A percentile compares a stretch with the other conserved stretches of the same genome.
These are phyloP conservation scores for Globisporangium rhizosaccharum DNA, from an alignment of 352 stramenopile genomes.

Conservation along the genomic window DNA sequence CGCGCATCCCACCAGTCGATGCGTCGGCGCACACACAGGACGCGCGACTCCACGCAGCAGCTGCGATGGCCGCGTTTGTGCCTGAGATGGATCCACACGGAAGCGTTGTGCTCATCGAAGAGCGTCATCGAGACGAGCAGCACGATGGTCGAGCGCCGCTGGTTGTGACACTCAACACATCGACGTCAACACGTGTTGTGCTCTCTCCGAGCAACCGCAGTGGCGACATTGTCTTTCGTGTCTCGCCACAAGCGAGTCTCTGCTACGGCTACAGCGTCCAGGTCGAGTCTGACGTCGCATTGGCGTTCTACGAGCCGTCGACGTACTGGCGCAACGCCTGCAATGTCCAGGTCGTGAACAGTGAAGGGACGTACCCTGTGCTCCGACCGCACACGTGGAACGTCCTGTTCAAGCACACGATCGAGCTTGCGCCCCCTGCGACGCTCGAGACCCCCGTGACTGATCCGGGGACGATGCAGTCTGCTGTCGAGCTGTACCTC, in stretches of 20 bases:
- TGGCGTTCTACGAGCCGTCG: constrained; percentile 35
- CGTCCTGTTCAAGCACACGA: constrained; percentile 52
- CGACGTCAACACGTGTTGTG: constrained; percentile 25
- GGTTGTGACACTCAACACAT: constrained; percentile 22
- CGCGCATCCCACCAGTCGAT: constrained; percentile 19
- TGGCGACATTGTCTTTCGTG: constrained; percentile 31
- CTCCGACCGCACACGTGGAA: constrained; percentile 47
- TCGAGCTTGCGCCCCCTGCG: constrained; percentile 24
- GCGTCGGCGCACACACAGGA: constrained; percentile 10
- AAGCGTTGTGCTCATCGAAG: constrained; percentile 46
- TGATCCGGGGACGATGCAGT: not conserved
- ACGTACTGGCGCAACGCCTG: constrained; percentile 43
- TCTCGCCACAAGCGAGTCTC: constrained; percentile 37
- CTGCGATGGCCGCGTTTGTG: constrained; percentile 13
- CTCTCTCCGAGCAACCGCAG: constrained; percentile 14
- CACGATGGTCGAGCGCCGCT: constrained; percentile 15
- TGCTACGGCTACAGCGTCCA: constrained; percentile 56
- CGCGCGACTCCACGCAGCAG: constrained; percentile 2
- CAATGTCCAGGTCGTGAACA: constrained; percentile 41
- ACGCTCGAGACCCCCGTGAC: not conserved
- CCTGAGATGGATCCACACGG: constrained; percentile 33
- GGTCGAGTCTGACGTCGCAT: constrained; percentile 33
- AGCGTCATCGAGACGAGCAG: constrained; percentile 11
- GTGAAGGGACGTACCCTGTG: constrained; percentile 36
- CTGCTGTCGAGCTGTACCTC: constrained; percentile 30